Evolutionary conservation across 75 land plant species (phyloP).

Genomic region (Picea sitchensis): DNA sequence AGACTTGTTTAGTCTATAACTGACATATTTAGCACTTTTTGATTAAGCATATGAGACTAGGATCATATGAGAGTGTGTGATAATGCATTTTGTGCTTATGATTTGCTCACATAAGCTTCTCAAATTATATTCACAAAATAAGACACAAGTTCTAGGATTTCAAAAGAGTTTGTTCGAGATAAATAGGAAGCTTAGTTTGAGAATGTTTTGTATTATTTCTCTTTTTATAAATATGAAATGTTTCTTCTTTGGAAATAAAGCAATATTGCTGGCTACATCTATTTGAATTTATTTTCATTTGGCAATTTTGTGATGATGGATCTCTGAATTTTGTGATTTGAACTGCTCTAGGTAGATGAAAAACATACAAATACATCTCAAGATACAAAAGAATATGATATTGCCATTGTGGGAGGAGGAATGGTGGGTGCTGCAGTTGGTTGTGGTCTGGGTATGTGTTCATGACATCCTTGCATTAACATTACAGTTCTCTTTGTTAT

Average conservation of each 20-base stretch:
- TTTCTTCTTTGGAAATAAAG: neutral
- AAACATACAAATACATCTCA: conserved; percentile 4
- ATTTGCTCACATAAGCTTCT: no score
- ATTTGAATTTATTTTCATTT: neutral
- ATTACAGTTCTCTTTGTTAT: neutral
- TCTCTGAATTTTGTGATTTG: neutral
- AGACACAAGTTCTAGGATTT: no score
- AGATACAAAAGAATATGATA: conserved; percentile 39
- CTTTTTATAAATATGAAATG: no score
- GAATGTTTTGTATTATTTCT: no score
- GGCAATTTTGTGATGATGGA: neutral
- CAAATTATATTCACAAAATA: no score
- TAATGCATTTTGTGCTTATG: no score
- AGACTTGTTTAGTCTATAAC: no score
- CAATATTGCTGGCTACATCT: neutral
- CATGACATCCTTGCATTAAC: neutral
- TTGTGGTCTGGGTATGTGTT: conserved; percentile 71
- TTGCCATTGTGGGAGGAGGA: conserved; percentile 96
- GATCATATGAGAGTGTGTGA: no score
- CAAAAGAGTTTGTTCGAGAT: no score
- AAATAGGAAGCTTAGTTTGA: no score
- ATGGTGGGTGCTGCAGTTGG: conserved; percentile 98
- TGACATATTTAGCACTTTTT: no score
- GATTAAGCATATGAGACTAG: no score
- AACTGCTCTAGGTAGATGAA: neutral